These are phyloP conservation scores for Vicia sativa DNA, from an alignment of 306 rosid genomes.

Conservation along the genomic window DNA sequence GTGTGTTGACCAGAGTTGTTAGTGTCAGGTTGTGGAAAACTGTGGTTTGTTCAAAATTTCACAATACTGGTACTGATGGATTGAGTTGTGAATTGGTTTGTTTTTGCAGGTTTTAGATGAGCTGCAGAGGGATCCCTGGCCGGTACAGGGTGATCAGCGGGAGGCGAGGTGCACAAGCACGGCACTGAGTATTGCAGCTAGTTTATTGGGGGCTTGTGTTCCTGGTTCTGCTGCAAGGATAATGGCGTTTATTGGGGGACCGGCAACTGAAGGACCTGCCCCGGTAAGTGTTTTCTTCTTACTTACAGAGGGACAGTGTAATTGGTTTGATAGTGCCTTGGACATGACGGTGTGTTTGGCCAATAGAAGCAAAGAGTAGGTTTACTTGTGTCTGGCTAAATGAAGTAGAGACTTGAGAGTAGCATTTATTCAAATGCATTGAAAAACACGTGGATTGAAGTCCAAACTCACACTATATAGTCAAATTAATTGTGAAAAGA, in stretches of 20 bases:
- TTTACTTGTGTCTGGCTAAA: not conserved
- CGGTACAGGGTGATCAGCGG: slow-evolving; percentile 76
- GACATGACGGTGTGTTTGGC: not conserved
- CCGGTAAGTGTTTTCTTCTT: slow-evolving; percentile 66
- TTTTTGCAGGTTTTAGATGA: slow-evolving; percentile 77
- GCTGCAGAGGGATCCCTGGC: slow-evolving; percentile 98
- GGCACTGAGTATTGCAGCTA: slow-evolving; percentile 77
- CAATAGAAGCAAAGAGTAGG: not conserved
- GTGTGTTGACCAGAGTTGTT: not conserved
- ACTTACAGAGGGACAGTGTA: not conserved
- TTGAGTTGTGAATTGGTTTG: slow-evolving; percentile 24
- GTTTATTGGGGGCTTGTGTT: slow-evolving; percentile 94
- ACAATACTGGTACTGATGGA: slow-evolving; percentile 1
- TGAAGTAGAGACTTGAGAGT: not conserved
- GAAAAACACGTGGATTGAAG: not conserved
- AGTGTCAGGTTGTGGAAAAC: not conserved
- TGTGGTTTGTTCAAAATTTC: not conserved
- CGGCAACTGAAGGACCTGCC: slow-evolving; percentile 91
- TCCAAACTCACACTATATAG: slow-evolving; percentile 11
- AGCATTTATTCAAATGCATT: not conserved
- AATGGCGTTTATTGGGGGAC: slow-evolving; percentile 94
- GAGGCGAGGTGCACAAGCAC: slow-evolving; percentile 88
- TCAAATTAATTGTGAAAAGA: not conserved
- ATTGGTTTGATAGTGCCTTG: not conserved
- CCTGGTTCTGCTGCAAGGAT: slow-evolving; percentile 96